These are phyloP conservation scores for Ophiobolus disseminans DNA, from an alignment of 2,329 filamentous ascomycete species.

Conservation along the genomic window DNA sequence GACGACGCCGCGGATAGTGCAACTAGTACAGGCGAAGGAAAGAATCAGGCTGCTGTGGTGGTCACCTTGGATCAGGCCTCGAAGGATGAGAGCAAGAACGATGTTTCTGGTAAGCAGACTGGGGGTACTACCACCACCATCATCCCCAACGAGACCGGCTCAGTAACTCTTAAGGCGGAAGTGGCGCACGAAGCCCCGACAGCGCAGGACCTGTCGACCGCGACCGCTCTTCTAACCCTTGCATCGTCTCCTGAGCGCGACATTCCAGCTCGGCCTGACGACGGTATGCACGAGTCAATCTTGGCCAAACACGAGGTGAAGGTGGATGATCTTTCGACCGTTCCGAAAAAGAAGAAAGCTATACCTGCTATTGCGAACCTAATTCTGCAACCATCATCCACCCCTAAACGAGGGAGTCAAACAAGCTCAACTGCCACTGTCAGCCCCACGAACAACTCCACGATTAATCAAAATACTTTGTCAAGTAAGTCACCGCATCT, in stretches of 20 bases:
- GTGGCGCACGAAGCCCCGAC: constrained; percentile 2
- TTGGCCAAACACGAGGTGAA: neutral
- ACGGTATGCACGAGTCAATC: no score
- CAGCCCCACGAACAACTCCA: no score
- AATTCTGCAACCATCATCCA: neutral
- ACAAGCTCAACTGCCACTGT: no score
- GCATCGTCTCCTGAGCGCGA: constrained; percentile 13
- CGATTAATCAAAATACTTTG: no score
- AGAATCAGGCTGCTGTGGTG: neutral
- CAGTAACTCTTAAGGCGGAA: constrained; percentile 25
- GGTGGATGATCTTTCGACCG: neutral
- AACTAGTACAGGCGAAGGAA: neutral
- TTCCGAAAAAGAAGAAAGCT: constrained; percentile 1
- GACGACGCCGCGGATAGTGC: neutral
- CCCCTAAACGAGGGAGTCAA: no score
- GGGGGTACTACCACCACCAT: constrained; percentile 11
- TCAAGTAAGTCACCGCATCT: no score
- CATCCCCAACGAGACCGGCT: constrained; percentile 9
- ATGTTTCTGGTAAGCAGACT: constrained; percentile 17
- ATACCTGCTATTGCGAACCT: constrained; percentile 2
- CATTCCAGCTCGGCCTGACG: neutral
- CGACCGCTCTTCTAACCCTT: constrained; percentile 2
- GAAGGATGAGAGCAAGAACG: neutral
- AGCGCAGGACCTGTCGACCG: neutral
- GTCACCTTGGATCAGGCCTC: neutral